Evolutionary conservation across 2,329 filamentous ascomycete genomes (phyloP).

Genomic region (Cadophora malorum): DNA sequence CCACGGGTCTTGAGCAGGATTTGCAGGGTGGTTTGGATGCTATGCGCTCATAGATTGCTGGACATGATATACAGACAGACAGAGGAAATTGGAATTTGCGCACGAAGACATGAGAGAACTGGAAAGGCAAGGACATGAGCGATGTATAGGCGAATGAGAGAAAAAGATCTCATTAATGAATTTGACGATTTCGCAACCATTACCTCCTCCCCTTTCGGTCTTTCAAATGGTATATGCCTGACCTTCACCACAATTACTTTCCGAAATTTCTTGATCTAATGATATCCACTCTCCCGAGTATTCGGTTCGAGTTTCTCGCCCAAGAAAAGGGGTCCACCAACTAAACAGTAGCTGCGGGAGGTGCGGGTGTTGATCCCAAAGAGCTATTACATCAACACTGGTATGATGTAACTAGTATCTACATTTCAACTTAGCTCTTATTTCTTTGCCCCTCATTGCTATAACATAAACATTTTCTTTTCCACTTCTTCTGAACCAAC

Average conservation of each 20-base stretch:
- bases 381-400: too few relatives aligned
- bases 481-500: too few relatives aligned
- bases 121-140: constrained; percentile 18
- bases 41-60: constrained; percentile 28
- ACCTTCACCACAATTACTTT: background rate
- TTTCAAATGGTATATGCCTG: background rate
- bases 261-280: background rate
- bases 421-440: too few relatives aligned
- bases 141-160: constrained; percentile 16
- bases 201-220: background rate
- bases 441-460: too few relatives aligned
- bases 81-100: constrained; percentile 10
- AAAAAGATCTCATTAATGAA: constrained; percentile 32
- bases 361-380: background rate
- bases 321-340: background rate
- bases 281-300: background rate
- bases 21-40: constrained; percentile 46
- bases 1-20: constrained; percentile 46
- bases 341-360: background rate
- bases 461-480: too few relatives aligned
- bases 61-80: constrained; percentile 12
- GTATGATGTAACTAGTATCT: too few relatives aligned
- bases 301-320: background rate
- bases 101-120: constrained; percentile 13
- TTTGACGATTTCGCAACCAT: constrained; percentile 25